Evolutionary conservation across 2,329 filamentous ascomycete genomes (phyloP).

Genomic region (Blastomyces percursus): DNA sequence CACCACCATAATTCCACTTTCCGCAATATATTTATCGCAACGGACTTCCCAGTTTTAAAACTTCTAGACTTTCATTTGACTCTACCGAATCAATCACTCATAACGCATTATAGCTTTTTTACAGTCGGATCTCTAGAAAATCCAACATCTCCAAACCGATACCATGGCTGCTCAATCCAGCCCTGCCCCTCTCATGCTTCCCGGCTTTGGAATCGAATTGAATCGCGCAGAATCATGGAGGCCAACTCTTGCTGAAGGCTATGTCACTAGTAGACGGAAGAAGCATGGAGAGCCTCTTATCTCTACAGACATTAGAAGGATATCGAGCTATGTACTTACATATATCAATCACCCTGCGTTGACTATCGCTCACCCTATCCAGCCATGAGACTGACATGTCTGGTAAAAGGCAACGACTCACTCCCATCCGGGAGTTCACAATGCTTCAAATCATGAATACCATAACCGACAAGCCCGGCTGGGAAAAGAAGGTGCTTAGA

Average conservation of each 20-base stretch:
- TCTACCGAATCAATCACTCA: background rate
- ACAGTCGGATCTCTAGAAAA: background rate
- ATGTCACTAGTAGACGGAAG: background rate
- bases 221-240: background rate
- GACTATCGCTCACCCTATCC: background rate
- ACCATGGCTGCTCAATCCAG: background rate
- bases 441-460: constrained; percentile 35
- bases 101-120: background rate
- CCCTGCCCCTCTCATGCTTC: background rate
- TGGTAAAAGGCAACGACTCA: constrained; percentile 15
- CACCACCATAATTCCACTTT: background rate
- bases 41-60: background rate
- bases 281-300: background rate
- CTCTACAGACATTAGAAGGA: background rate
- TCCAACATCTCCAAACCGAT: background rate
- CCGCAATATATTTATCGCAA: background rate
- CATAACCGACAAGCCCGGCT: constrained; percentile 35
- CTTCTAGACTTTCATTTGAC: background rate
- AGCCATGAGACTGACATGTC: background rate
- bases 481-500: constrained; percentile 30
- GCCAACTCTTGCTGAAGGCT: background rate
- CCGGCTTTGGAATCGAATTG: background rate
- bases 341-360: background rate
- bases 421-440: constrained; percentile 25
- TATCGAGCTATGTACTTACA: background rate